Conservation (phyloP, 1,139 yeast species). For the Magnusiomyces sp. region DNA sequence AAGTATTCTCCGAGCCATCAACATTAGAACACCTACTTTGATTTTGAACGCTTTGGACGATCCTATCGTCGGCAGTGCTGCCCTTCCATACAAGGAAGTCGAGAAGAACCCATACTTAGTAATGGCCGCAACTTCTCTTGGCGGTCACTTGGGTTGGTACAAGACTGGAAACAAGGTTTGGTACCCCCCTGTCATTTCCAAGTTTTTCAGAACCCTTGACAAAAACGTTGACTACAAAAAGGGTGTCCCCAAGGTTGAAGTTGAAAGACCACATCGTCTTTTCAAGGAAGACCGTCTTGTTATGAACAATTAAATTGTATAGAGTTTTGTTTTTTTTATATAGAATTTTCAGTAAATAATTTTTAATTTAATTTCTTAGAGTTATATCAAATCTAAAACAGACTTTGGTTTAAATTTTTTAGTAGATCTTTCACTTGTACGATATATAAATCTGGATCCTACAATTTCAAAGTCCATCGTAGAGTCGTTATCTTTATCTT, state of each 20-base stretch:
- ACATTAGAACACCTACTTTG: conserved; percentile 58
- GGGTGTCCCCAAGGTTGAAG: conserved; percentile 7
- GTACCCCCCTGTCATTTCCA: conserved; percentile 58
- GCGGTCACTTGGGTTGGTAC: conserved; percentile 80
- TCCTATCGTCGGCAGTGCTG: conserved; percentile 54
- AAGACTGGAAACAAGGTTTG: conserved; percentile 62
- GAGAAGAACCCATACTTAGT: conserved; percentile 59
- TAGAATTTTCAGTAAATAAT: neutral
- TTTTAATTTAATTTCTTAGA: too few relatives aligned
- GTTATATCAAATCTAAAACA: conserved; percentile 45
- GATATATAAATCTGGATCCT: conserved; percentile 70
- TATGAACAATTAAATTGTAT: neutral
- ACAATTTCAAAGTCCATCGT: conserved; percentile 48
- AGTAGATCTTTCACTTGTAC: conserved; percentile 76
- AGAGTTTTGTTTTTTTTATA: neutral
- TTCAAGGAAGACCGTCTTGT: conserved; percentile 4
- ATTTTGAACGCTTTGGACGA: conserved; percentile 71
- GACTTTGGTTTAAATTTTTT: conserved; percentile 77
- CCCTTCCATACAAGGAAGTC: conserved; percentile 58
- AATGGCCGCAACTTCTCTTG: conserved; percentile 60
- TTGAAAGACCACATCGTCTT: conserved; percentile 7
- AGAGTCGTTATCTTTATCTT: too few relatives aligned
- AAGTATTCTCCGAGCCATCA: conserved; percentile 47
- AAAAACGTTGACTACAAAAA: conserved; percentile 24
- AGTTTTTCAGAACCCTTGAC: conserved; percentile 50